Conservation (phyloP, 768 basidiomycete genomes). For the Termitomyces sp. region DNA sequence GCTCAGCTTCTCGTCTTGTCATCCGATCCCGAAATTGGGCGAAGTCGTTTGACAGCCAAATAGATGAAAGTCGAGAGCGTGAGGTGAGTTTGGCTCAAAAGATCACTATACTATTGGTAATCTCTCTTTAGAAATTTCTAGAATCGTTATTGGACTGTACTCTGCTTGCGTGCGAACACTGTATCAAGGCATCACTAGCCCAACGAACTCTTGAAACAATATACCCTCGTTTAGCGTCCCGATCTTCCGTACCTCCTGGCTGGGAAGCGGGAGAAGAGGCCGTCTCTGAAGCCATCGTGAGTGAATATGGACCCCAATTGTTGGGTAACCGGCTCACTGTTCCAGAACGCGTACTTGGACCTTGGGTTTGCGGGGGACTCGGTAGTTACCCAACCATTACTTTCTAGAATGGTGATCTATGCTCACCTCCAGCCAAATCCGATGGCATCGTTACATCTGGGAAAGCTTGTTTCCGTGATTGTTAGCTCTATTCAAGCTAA, state of each 20-base stretch:
- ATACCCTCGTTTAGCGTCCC: slow-evolving; percentile 39
- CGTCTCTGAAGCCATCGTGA: slow-evolving; percentile 33
- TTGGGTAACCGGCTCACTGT: background rate
- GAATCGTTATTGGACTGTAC: slow-evolving; percentile 28
- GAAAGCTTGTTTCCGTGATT: slow-evolving; percentile 34
- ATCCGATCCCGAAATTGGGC: slow-evolving; percentile 24
- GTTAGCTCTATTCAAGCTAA: slow-evolving; percentile 49
- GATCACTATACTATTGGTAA: background rate
- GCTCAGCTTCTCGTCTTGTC: slow-evolving; percentile 22
- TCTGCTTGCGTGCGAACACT: slow-evolving; percentile 27
- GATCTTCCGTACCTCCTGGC: slow-evolving; percentile 21
- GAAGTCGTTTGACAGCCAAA: slow-evolving; percentile 9
- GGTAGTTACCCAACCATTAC: slow-evolving; percentile 18
- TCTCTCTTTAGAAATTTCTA: slow-evolving; percentile 19
- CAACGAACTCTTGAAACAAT: slow-evolving; percentile 36
- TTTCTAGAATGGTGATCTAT: slow-evolving; percentile 28
- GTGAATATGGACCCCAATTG: slow-evolving; percentile 13
- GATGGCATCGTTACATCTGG: slow-evolving; percentile 15
- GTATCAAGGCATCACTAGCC: slow-evolving; percentile 38
- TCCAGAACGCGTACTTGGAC: slow-evolving; percentile 28
- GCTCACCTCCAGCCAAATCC: slow-evolving; percentile 24
- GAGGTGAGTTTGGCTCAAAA: slow-evolving; percentile 18
- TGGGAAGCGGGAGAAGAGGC: slow-evolving; percentile 37
- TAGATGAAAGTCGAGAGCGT: slow-evolving; percentile 20
- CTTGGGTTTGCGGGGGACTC: slow-evolving; percentile 22